Conservation (phyloP, 805 yeast genomes). For the Yarrowia bubula region DNA sequence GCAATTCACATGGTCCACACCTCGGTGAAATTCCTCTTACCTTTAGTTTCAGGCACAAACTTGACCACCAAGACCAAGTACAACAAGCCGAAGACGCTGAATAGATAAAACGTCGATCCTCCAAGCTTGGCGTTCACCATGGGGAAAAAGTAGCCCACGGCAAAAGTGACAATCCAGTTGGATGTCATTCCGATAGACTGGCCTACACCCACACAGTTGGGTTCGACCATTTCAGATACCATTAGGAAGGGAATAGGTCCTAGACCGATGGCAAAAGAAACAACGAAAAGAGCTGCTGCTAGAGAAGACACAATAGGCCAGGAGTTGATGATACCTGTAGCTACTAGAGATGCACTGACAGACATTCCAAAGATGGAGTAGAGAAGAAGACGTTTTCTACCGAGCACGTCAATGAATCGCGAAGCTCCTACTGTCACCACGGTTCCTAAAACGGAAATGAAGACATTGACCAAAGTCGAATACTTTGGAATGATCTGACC, state of each 20-base stretch:
- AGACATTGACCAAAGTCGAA: constrained; percentile 70
- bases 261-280: constrained; percentile 83
- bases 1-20: constrained; percentile 51
- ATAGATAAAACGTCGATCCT: constrained; percentile 72
- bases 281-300: constrained; percentile 51
- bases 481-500: constrained; percentile 61
- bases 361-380: constrained; percentile 69
- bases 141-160: constrained; percentile 76
- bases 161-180: constrained; percentile 88
- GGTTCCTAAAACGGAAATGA: constrained; percentile 72
- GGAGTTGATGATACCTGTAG: constrained; percentile 52
- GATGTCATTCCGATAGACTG: constrained; percentile 90
- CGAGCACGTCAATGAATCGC: constrained; percentile 67
- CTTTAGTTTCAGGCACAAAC: constrained; percentile 75
- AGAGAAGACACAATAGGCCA: constrained; percentile 20
- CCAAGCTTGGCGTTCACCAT: constrained; percentile 62
- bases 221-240: constrained; percentile 84
- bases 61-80: constrained; percentile 46
- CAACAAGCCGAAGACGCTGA: constrained; percentile 39
- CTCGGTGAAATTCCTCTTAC: constrained; percentile 56
- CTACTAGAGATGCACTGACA: constrained; percentile 58
- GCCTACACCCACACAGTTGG: constrained; percentile 75
- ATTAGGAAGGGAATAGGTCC: constrained; percentile 95
- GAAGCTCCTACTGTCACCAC: constrained; percentile 74
- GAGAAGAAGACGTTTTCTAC: constrained; percentile 72